phyloP scores from a whole-genome alignment of 2,329 filamentous ascomycete genomes.

The Cordyceps javanica region DNA sequence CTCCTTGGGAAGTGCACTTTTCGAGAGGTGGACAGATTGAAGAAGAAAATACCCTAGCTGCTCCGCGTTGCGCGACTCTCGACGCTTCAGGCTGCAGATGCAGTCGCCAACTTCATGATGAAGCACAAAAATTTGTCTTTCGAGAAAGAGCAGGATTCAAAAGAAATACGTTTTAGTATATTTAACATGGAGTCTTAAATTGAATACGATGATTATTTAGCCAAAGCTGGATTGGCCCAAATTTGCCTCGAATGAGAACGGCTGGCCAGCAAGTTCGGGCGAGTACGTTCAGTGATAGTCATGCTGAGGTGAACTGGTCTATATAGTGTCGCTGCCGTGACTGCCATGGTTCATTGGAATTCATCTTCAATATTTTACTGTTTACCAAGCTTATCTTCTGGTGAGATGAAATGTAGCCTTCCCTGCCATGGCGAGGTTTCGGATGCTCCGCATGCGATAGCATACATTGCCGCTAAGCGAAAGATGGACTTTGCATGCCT shows the following conservation, averaged over 20 bases:
- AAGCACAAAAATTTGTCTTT: not conserved
- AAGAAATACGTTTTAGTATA: no score
- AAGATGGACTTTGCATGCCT: not conserved
- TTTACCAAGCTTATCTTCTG: not conserved
- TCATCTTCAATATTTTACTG: not conserved
- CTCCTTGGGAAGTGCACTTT: not conserved
- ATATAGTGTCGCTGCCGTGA: not conserved
- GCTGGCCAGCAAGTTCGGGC: not conserved
- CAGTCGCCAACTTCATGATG: not conserved
- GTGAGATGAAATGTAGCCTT: not conserved
- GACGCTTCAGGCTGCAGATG: not conserved
- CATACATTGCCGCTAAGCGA: not conserved
- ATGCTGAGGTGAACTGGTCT: not conserved
- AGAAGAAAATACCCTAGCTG: not conserved
- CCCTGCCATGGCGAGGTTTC: not conserved
- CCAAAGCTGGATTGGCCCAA: not conserved
- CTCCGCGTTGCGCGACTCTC: not conserved
- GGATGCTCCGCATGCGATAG: not conserved
- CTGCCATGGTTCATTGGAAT: not conserved
- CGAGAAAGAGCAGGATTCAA: not conserved
- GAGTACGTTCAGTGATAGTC: not conserved
- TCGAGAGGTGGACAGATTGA: not conserved
- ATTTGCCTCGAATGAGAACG: not conserved
- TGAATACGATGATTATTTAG: not conserved
- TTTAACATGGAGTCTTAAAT: no score